Conservation (phyloP, 2,329 filamentous ascomycete genomes). For the Claviceps arundinis region DNA sequence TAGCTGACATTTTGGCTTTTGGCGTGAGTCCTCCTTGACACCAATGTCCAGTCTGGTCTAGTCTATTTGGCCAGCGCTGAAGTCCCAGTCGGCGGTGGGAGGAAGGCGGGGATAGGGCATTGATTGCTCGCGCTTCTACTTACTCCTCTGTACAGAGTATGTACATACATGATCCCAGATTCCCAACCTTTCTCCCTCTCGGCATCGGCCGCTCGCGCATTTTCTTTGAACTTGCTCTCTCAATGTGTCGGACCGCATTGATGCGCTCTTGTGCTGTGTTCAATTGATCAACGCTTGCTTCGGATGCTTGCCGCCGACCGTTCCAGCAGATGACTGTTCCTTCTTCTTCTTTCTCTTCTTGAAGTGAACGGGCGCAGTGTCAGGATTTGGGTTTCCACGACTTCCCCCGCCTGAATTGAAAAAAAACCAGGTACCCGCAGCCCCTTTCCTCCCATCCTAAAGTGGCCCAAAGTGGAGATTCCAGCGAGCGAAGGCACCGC, state of each 20-base stretch:
- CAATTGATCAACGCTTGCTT: slow-evolving; percentile 14
- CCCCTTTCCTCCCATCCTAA: slow-evolving; percentile 4
- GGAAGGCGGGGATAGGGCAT: too few relatives aligned
- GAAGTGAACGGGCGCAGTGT: slow-evolving; percentile 7
- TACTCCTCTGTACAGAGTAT: too few relatives aligned
- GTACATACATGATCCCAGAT: neutral
- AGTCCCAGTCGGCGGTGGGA: too few relatives aligned
- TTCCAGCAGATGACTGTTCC: neutral
- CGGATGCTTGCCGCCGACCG: slow-evolving; percentile 13
- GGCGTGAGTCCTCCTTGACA: too few relatives aligned
- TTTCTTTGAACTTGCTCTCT: neutral
- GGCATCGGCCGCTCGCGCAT: neutral
- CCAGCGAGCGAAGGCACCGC: slow-evolving; percentile 16
- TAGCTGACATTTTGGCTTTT: too few relatives aligned
- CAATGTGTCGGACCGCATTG: slow-evolving; percentile 21
- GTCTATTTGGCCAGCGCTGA: too few relatives aligned
- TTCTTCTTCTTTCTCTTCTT: slow-evolving; percentile 10
- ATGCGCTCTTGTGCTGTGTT: slow-evolving; percentile 10
- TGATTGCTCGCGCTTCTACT: too few relatives aligned
- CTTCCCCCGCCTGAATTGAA: neutral
- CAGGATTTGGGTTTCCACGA: slow-evolving; percentile 1
- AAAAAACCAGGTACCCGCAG: slow-evolving; percentile 7
- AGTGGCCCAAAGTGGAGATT: slow-evolving; percentile 2
- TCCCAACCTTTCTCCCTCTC: neutral
- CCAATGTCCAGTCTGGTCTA: too few relatives aligned